Conservation (phyloP, 1,284 basidiomycete species). For the Puccinia triticina region DNA sequence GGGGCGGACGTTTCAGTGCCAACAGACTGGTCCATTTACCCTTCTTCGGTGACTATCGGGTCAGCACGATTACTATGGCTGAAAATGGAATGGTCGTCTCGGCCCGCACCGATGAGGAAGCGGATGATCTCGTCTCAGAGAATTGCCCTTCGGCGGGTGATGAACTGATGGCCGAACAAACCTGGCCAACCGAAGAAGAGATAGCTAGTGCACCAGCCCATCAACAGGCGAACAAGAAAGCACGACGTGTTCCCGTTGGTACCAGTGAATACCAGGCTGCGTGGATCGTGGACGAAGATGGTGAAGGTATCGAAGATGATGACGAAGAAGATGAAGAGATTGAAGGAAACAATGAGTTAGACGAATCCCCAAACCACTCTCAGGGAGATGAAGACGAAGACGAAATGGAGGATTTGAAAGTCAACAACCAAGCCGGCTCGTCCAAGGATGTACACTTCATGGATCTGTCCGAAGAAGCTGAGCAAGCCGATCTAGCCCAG, state of each 20-base stretch:
- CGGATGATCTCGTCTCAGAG: conserved; percentile 83
- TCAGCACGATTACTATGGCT: conserved; percentile 68
- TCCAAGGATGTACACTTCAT: conserved; percentile 46
- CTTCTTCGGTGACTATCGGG: conserved; percentile 83
- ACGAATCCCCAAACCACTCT: background rate
- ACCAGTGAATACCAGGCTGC: conserved; percentile 81
- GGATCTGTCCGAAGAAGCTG: conserved; percentile 55
- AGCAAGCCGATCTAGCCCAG: conserved; percentile 54
- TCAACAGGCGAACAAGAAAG: conserved; percentile 60
- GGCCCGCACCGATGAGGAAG: conserved; percentile 69
- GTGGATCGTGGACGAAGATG: conserved; percentile 70
- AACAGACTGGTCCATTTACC: conserved; percentile 87
- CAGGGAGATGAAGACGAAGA: conserved; percentile 59
- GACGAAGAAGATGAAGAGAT: conserved; percentile 62
- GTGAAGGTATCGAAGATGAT: conserved; percentile 61
- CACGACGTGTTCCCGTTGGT: conserved; percentile 42
- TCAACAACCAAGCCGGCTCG: conserved; percentile 58
- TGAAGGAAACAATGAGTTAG: background rate
- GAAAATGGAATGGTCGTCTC: conserved; percentile 11
- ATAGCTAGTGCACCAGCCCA: conserved; percentile 67
- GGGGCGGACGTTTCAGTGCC: conserved; percentile 77
- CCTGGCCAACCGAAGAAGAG: conserved; percentile 98
- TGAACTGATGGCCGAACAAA: conserved; percentile 89
- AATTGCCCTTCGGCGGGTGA: conserved; percentile 74
- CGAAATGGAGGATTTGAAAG: conserved; percentile 58